A percentile compares a stretch with the other conserved stretches of the same genome.
phyloP scores from a whole-genome alignment of 2,329 filamentous ascomycete genomes.

The Phialophora expanda region DNA sequence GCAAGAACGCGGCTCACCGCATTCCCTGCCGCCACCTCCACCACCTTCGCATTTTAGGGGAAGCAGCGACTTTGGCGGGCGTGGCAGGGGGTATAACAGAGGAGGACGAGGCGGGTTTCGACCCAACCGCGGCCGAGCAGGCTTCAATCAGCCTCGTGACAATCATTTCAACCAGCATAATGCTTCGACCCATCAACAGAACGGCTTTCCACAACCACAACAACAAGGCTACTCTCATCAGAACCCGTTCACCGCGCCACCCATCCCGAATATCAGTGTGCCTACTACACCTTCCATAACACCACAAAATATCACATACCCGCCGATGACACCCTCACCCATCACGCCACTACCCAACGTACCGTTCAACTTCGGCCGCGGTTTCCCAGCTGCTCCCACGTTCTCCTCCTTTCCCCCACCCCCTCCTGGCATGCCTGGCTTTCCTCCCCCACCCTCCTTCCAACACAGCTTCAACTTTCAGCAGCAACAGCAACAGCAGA shows the following conservation, averaged over 20 bases:
- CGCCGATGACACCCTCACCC: conserved; percentile 36
- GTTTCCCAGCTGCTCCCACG: conserved; percentile 15
- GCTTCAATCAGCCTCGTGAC: conserved; percentile 36
- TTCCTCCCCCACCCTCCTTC: conserved; percentile 9
- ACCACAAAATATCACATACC: conserved; percentile 29
- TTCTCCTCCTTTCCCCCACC: conserved; percentile 24
- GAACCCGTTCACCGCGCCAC: conserved; percentile 15
- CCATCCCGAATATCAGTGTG: conserved; percentile 29
- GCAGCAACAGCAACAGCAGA: conserved; percentile 44
- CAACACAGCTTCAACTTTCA: conserved; percentile 36
- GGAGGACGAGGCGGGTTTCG: conserved; percentile 41
- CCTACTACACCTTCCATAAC: conserved; percentile 34
- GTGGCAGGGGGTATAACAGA: conserved; percentile 43
- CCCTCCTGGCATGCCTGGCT: conserved; percentile 11
- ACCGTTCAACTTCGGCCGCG: conserved; percentile 31
- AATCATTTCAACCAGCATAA: conserved; percentile 36
- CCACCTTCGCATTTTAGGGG: conserved; percentile 38
- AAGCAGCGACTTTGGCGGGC: conserved; percentile 45
- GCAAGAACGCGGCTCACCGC: conserved; percentile 14
- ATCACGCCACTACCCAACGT: conserved; percentile 37
- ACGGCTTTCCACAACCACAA: conserved; percentile 14
- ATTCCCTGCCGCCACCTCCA: conserved; percentile 27
- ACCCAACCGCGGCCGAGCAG: conserved; percentile 42
- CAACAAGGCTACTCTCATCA: conserved; percentile 9
- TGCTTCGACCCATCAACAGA: conserved; percentile 12